Conservation (phyloP, 768 basidiomycete genomes). For the Asterophora lycoperdoides region DNA sequence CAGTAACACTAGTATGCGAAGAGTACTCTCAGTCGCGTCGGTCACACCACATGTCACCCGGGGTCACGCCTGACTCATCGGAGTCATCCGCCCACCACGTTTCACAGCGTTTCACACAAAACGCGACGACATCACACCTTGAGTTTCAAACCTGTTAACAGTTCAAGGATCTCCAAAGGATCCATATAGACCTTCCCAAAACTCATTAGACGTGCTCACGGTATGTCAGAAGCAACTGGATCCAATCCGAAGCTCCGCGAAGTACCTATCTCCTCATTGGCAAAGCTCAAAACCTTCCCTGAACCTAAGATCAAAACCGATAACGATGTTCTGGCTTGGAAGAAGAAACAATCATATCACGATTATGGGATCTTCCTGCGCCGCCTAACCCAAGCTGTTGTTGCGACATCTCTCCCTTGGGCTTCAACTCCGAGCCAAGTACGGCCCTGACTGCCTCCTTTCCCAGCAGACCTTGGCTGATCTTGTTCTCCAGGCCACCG, state of each 20-base stretch:
- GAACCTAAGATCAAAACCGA: slow-evolving; percentile 65
- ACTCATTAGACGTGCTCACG: no score
- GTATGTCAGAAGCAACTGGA: slow-evolving; percentile 8
- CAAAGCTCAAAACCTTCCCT: slow-evolving; percentile 26
- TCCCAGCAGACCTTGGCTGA: neutral
- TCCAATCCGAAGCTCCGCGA: slow-evolving; percentile 23
- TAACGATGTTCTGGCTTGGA: slow-evolving; percentile 71
- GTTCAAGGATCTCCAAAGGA: neutral
- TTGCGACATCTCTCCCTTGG: slow-evolving; percentile 55
- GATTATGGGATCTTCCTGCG: slow-evolving; percentile 75
- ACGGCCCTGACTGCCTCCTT: slow-evolving; percentile 1
- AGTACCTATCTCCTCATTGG: slow-evolving; percentile 20
- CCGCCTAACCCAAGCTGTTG: slow-evolving; percentile 73
- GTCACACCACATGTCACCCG: slow-evolving; percentile 12
- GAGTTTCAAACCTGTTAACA: neutral
- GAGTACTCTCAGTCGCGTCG: slow-evolving; percentile 11
- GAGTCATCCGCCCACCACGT: slow-evolving; percentile 2
- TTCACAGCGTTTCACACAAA: no score
- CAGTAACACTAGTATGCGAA: no score
- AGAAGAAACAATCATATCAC: slow-evolving; percentile 59
- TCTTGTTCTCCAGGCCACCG: slow-evolving; percentile 38
- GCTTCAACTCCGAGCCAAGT: slow-evolving; percentile 32
- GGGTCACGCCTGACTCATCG: slow-evolving; percentile 4
- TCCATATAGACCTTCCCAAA: neutral
- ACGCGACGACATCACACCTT: no score